Conservation (phyloP, 75 land plant genomes). For the Selaginella moellendorffii region DNA sequence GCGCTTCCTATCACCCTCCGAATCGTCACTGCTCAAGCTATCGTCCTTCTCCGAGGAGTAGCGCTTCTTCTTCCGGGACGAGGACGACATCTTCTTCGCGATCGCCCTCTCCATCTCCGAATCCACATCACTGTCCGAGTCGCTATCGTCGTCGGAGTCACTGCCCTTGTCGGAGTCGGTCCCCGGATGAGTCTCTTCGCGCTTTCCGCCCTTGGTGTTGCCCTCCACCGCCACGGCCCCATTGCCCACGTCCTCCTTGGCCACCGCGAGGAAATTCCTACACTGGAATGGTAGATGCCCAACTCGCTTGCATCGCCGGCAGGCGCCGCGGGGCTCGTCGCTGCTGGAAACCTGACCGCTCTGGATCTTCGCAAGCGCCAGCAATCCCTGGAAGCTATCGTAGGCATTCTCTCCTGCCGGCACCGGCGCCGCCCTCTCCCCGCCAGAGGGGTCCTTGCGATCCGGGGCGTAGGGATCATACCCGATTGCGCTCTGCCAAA, state of each 20-base stretch:
- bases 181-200: background rate
- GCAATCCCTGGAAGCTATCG: conserved; percentile 85
- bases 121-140: conserved; percentile 73
- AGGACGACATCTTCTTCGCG: conserved; percentile 32
- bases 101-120: conserved; percentile 81
- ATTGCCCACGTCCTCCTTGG: conserved; percentile 42
- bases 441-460: conserved; percentile 8
- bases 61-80: conserved; percentile 10
- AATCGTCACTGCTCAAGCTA: too few species aligned
- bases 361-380: conserved; percentile 77
- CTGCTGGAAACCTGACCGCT: conserved; percentile 48
- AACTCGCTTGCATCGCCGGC: conserved; percentile 81
- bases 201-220: background rate
- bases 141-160: conserved; percentile 39
- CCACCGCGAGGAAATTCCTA: conserved; percentile 59
- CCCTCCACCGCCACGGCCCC: conserved; percentile 19
- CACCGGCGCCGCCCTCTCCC: conserved; percentile 15
- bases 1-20: too few species aligned
- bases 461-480: conserved; percentile 98
- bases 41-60: too few species aligned
- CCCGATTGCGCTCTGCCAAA: conserved; percentile 98
- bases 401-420: conserved; percentile 65
- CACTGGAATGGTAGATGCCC: conserved; percentile 89
- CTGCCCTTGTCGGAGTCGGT: conserved; percentile 21
- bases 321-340: conserved; percentile 82